phyloP scores from a whole-genome alignment of 1,284 basidiomycete genomes.

The Ustilago trichophora region DNA sequence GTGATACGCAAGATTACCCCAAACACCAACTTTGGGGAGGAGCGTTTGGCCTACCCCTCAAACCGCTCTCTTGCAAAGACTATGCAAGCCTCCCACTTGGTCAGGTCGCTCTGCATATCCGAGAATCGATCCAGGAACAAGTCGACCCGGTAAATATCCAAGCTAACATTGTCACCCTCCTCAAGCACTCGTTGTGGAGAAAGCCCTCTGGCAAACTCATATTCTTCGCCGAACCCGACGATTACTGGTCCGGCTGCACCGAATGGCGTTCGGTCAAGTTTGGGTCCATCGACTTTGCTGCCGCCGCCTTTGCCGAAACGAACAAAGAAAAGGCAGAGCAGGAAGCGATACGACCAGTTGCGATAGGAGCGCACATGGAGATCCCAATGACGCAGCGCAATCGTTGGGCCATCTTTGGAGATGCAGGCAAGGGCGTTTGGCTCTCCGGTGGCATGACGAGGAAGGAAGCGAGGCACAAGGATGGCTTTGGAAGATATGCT shows the following conservation, averaged over 20 bases:
- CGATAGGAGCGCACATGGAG: constrained; percentile 20
- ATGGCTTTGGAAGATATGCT: constrained; percentile 17
- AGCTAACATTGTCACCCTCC: background rate
- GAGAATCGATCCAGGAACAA: constrained; percentile 7
- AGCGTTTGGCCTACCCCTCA: constrained; percentile 12
- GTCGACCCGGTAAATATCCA: constrained; percentile 14
- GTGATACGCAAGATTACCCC: constrained; percentile 9
- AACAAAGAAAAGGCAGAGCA: background rate
- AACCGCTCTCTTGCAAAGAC: background rate
- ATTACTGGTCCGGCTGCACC: constrained; percentile 18
- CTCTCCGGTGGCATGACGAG: constrained; percentile 15
- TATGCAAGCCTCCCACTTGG: constrained; percentile 12
- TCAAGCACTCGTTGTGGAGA: constrained; percentile 7
- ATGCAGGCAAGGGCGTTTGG: constrained; percentile 18
- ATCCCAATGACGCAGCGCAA: constrained; percentile 14
- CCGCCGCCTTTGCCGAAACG: background rate
- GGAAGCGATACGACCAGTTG: constrained; percentile 3
- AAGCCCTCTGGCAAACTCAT: constrained; percentile 11
- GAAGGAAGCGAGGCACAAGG: constrained; percentile 4
- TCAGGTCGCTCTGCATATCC: constrained; percentile 17
- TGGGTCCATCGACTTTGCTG: constrained; percentile 10
- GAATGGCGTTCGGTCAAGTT: constrained; percentile 23
- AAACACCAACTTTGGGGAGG: constrained; percentile 22
- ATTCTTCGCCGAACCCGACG: constrained; percentile 8
- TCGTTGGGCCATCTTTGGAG: constrained; percentile 21